Evolutionary conservation across 2,329 filamentous ascomycete genomes (phyloP).

Genomic region (Magnaporthales sp.): DNA sequence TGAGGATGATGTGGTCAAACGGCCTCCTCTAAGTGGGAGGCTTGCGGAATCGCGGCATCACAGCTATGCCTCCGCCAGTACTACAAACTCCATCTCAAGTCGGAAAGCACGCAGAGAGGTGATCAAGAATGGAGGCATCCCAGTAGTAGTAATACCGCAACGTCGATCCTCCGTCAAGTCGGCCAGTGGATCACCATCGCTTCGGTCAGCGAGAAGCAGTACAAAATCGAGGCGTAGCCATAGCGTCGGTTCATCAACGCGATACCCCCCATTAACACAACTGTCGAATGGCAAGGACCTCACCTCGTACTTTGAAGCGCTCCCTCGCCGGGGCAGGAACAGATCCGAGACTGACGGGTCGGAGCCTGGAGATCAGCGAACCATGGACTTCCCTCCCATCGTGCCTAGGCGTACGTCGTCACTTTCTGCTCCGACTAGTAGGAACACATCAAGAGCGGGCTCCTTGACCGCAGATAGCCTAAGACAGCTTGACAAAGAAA

Average conservation of each 20-base stretch:
- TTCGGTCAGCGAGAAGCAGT: constrained; percentile 53
- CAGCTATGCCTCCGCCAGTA: constrained; percentile 39
- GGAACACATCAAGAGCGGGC: constrained; percentile 42
- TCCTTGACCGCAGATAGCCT: constrained; percentile 52
- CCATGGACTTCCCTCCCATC: constrained; percentile 50
- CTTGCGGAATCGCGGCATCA: constrained; percentile 27
- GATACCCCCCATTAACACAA: constrained; percentile 25
- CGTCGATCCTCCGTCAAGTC: constrained; percentile 45
- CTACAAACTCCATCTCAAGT: constrained; percentile 41
- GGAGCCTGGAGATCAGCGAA: constrained; percentile 37
- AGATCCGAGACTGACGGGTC: constrained; percentile 40
- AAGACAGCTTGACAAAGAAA: constrained; percentile 11
- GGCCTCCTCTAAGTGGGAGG: constrained; percentile 18
- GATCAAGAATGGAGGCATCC: constrained; percentile 50
- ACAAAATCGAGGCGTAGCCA: constrained; percentile 40
- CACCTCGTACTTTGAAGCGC: constrained; percentile 33
- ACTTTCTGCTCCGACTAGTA: constrained; percentile 53
- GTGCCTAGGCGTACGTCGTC: constrained; percentile 51
- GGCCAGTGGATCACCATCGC: constrained; percentile 38
- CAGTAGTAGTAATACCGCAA: constrained; percentile 53
- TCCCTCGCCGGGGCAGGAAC: constrained; percentile 29
- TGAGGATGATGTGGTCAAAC: constrained; percentile 16
- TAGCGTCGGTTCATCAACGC: constrained; percentile 37
- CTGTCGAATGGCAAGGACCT: constrained; percentile 31
- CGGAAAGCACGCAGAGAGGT: constrained; percentile 48